These are phyloP conservation scores for Diaporthe ampelina DNA, from an alignment of 2,329 filamentous ascomycete genomes.

Conservation along the genomic window DNA sequence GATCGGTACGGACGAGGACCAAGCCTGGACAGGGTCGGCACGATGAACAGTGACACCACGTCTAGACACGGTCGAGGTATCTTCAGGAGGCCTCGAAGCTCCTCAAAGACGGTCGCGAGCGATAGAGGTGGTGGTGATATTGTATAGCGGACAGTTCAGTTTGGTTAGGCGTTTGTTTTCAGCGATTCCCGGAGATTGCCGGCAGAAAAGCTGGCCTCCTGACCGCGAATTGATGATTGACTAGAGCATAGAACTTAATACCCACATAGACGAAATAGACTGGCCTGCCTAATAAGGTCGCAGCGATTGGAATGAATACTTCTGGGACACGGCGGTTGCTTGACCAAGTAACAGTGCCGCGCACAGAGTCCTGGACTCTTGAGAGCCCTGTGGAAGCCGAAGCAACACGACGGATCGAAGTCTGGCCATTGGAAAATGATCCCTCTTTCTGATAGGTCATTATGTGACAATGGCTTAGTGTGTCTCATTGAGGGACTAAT, in stretches of 20 bases:
- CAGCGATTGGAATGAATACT: background rate
- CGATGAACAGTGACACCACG: constrained; percentile 20
- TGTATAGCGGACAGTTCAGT: constrained; percentile 3
- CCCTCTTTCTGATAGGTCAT: background rate
- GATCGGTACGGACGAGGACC: constrained; percentile 20
- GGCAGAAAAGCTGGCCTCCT: background rate
- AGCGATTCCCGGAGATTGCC: background rate
- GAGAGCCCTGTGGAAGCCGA: background rate
- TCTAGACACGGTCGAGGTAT: constrained; percentile 28
- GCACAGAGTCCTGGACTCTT: background rate
- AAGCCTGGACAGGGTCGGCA: background rate
- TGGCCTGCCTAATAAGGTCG: background rate
- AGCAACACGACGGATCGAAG: background rate
- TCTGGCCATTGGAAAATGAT: background rate
- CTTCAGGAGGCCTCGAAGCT: constrained; percentile 40
- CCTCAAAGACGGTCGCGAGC: constrained; percentile 20
- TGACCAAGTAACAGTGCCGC: background rate
- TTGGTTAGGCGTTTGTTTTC: background rate
- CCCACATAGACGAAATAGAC: constrained; percentile 31
- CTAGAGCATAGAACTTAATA: constrained; percentile 35
- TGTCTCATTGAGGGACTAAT: background rate
- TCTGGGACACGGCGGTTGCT: background rate
- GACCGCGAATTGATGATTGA: constrained; percentile 7
- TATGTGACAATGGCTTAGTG: background rate
- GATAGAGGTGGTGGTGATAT: constrained; percentile 16